Conservation (phyloP, 2,329 filamentous ascomycete species). For the Geosmithia morbida region DNA sequence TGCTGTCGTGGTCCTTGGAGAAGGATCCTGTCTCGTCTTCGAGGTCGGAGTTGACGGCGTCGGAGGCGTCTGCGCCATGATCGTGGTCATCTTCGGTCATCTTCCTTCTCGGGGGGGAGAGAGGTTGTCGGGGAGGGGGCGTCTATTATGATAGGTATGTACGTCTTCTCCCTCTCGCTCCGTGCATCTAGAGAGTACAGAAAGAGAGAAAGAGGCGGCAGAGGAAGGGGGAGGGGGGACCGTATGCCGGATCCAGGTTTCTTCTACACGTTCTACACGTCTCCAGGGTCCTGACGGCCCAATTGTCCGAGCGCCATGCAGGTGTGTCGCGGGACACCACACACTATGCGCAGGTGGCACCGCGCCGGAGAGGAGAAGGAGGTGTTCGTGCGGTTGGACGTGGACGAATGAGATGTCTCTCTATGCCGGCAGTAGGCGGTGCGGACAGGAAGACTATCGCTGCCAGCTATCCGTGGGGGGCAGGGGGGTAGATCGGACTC, state of each 20-base stretch:
- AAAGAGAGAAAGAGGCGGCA: not conserved
- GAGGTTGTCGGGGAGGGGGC: too few relatives aligned
- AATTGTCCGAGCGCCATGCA: not conserved
- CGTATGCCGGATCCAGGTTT: too few relatives aligned
- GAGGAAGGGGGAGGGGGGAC: too few relatives aligned
- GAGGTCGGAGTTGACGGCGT: constrained; percentile 40
- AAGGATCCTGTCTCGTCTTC: constrained; percentile 37
- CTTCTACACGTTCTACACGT: not conserved
- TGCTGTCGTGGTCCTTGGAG: constrained; percentile 35
- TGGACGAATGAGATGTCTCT: too few relatives aligned
- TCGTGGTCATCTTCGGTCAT: constrained; percentile 41
- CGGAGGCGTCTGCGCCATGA: constrained; percentile 40
- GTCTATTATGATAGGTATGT: constrained; percentile 31
- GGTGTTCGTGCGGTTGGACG: not conserved
- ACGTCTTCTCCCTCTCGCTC: not conserved
- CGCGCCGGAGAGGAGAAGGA: not conserved
- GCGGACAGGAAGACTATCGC: too few relatives aligned
- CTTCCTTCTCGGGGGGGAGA: too few relatives aligned
- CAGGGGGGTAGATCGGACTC: too few relatives aligned
- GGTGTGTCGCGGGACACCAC: not conserved
- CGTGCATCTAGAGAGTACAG: too few relatives aligned
- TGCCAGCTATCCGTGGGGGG: too few relatives aligned
- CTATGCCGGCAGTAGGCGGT: too few relatives aligned
- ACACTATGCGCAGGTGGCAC: not conserved
- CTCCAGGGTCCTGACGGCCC: not conserved